Percentiles rank a stretch among this genome's conserved stretches.
Conservation (phyloP, 306 rosid species). For the Rubus idaeus region DNA sequence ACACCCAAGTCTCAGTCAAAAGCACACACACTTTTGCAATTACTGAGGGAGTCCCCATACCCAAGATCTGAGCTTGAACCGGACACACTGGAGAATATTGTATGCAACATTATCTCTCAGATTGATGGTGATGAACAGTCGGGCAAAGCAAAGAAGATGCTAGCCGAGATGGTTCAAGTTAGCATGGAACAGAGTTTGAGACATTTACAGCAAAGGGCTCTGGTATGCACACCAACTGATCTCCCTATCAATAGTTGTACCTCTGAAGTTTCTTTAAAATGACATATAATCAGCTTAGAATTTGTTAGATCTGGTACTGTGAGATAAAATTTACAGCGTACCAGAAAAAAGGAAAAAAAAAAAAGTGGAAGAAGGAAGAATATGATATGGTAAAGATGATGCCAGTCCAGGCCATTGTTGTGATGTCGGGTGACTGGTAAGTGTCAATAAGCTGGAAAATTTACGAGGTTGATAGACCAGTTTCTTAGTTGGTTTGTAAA, state of each 20-base stretch:
- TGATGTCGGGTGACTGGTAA: conserved; percentile 76
- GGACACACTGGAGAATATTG: conserved; percentile 90
- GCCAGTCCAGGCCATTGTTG: conserved; percentile 94
- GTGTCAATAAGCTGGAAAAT: conserved; percentile 47
- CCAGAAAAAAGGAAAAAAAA: conserved; percentile 7
- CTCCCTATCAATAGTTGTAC: conserved; percentile 62
- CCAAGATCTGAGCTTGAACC: conserved; percentile 79
- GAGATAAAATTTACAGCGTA: conserved; percentile 38
- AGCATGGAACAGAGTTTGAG: conserved; percentile 98
- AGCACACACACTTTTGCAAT: conserved; percentile 65
- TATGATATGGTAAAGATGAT: conserved; percentile 39
- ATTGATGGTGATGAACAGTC: conserved; percentile 91
- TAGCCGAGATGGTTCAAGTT: conserved; percentile 98
- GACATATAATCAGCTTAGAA: conserved; percentile 24
- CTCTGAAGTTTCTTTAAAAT: conserved; percentile 83
- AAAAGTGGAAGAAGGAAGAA: background rate
- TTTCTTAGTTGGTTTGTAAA: conserved; percentile 56
- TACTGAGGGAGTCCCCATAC: conserved; percentile 82
- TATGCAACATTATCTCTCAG: conserved; percentile 86
- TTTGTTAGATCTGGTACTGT: conserved; percentile 34
- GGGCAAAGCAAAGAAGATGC: conserved; percentile 89
- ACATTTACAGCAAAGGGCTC: conserved; percentile 91
- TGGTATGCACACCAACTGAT: conserved; percentile 87
- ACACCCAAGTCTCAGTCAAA: conserved; percentile 83
- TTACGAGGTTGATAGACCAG: conserved; percentile 28